Evolutionary conservation across 768 basidiomycete genomes (phyloP).

Genomic region (Russula compacta): DNA sequence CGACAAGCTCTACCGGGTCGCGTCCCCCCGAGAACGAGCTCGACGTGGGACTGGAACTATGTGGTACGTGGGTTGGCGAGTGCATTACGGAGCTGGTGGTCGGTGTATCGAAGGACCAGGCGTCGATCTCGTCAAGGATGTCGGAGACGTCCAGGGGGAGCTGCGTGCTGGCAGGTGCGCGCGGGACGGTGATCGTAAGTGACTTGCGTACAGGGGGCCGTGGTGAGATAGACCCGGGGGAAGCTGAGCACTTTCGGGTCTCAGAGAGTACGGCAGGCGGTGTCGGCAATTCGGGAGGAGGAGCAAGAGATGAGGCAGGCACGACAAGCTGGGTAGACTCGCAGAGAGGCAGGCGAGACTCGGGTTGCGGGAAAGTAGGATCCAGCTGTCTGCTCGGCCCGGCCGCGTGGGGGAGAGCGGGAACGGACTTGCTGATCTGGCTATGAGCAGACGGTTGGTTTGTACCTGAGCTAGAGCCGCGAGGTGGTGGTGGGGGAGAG

Average conservation of each 20-base stretch:
- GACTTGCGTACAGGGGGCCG: no score
- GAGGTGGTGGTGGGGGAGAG: constrained; percentile 26
- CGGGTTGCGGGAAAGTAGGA: constrained; percentile 28
- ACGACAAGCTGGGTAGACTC: constrained; percentile 21
- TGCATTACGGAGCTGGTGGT: constrained; percentile 24
- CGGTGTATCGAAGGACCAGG: constrained; percentile 13
- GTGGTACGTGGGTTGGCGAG: constrained; percentile 12
- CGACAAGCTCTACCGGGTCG: constrained; percentile 8
- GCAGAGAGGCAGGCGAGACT: constrained; percentile 21
- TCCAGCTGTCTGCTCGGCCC: constrained; percentile 28
- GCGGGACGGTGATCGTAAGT: constrained; percentile 8
- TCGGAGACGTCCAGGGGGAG: constrained; percentile 33
- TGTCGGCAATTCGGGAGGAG: neutral
- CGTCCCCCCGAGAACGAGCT: neutral
- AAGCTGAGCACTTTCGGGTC: constrained; percentile 2
- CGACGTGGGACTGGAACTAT: neutral
- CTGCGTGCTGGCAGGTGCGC: constrained; percentile 31
- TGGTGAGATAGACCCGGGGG: constrained; percentile 15
- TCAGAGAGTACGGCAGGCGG: neutral
- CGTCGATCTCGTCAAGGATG: constrained; percentile 17
- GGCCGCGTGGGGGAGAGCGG: constrained; percentile 29
- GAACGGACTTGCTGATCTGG: constrained; percentile 34
- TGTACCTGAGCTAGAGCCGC: neutral
- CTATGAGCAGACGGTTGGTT: constrained; percentile 17
- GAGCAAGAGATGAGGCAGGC: neutral